These are phyloP conservation scores for Leishmania major DNA, from an alignment of 208 protist genomes.

Conservation along the genomic window DNA sequence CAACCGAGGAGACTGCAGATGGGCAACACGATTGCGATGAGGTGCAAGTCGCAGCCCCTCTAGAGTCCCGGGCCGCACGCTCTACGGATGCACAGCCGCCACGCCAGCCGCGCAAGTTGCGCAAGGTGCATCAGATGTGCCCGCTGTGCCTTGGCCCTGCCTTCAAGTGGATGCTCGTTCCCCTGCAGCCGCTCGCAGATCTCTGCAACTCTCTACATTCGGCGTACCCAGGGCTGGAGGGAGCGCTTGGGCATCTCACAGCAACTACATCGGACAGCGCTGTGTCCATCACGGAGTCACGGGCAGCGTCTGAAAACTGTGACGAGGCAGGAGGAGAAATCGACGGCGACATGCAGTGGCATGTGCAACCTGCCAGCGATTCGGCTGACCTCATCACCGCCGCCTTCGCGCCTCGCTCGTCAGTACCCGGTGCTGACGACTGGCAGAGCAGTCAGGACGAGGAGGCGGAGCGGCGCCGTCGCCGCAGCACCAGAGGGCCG, in stretches of 20 bases:
- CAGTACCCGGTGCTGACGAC: not conserved
- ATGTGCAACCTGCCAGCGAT: not conserved
- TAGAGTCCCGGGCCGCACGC: not conserved
- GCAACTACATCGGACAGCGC: not conserved
- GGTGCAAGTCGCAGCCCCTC: not conserved
- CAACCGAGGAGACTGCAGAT: not conserved
- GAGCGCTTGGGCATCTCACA: constrained; percentile 20
- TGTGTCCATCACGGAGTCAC: not conserved
- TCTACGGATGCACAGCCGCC: not conserved
- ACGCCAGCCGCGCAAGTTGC: constrained; percentile 15
- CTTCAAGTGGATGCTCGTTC: constrained; percentile 69
- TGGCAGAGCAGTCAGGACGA: constrained; percentile 4
- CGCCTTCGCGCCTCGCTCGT: not conserved
- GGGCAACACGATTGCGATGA: not conserved
- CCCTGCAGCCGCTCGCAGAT: constrained; percentile 49
- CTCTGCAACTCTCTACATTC: constrained; percentile 31
- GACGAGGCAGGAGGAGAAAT: not conserved
- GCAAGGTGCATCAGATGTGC: constrained; percentile 43
- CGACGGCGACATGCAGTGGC: not conserved
- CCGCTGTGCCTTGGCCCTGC: constrained; percentile 67
- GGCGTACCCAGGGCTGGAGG: constrained; percentile 30
- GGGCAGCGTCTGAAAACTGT: not conserved
- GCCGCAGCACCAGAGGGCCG: constrained; percentile 17
- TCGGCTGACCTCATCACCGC: not conserved
- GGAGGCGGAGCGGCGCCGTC: constrained; percentile 21